phyloP scores from a whole-genome alignment of 2,329 filamentous ascomycete species.

The Neospermospora avenae region DNA sequence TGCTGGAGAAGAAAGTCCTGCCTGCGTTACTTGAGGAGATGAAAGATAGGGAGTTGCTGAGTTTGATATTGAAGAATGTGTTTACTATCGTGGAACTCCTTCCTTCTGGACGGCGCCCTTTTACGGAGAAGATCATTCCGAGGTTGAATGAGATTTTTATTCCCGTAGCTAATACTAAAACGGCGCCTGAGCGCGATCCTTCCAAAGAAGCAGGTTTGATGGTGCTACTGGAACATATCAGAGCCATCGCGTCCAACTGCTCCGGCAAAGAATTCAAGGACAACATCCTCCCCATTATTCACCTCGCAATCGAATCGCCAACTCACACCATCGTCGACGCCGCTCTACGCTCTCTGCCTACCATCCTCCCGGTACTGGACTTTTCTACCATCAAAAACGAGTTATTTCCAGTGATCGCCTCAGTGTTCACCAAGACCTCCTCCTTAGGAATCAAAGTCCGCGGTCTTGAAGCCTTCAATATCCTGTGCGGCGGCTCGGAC shows the following conservation, averaged over 20 bases:
- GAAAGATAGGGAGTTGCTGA: constrained; percentile 85
- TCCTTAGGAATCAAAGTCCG: constrained; percentile 94
- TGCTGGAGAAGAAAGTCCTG: constrained; percentile 91
- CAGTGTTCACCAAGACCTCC: constrained; percentile 88
- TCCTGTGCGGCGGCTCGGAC: constrained; percentile 76
- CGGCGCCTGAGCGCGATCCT: constrained; percentile 68
- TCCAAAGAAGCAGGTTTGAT: constrained; percentile 86
- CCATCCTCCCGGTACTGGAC: constrained; percentile 83
- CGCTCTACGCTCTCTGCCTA: constrained; percentile 72
- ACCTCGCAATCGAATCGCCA: constrained; percentile 79
- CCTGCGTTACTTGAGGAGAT: constrained; percentile 87
- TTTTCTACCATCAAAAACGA: constrained; percentile 98
- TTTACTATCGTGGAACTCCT: constrained; percentile 84
- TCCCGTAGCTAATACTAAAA: constrained; percentile 49
- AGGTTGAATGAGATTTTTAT: constrained; percentile 81
- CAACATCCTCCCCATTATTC: constrained; percentile 82
- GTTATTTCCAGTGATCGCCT: constrained; percentile 86
- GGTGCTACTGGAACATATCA: constrained; percentile 82
- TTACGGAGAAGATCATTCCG: constrained; percentile 84
- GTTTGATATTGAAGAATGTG: constrained; percentile 83
- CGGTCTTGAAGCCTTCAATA: constrained; percentile 83
- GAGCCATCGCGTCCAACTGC: constrained; percentile 73
- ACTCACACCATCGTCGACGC: constrained; percentile 89
- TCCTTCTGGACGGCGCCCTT: constrained; percentile 72
- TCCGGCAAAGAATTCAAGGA: constrained; percentile 94